These are phyloP conservation scores for Pseudogymnoascus sp. DNA, from an alignment of 2,329 filamentous ascomycete genomes.

Conservation along the genomic window DNA sequence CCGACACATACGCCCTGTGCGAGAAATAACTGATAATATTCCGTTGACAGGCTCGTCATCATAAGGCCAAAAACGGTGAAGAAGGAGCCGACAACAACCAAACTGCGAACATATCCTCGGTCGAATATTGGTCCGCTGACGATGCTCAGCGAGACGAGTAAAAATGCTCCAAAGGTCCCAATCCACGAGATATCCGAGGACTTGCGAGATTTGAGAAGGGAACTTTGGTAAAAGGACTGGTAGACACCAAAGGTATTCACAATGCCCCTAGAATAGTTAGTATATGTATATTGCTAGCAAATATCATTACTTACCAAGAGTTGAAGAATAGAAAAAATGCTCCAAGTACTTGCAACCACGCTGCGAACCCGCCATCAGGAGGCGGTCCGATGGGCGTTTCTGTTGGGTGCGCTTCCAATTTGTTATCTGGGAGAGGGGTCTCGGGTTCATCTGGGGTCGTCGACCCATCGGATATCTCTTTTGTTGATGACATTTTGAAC, in stretches of 20 bases:
- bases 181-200: conserved; percentile 55
- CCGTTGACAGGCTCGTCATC: conserved; percentile 48
- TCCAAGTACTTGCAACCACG: conserved; percentile 51
- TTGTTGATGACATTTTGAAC: background rate
- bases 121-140: conserved; percentile 58
- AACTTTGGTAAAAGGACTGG: conserved; percentile 49
- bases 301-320: background rate
- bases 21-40: conserved; percentile 48
- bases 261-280: conserved; percentile 40
- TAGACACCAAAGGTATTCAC: conserved; percentile 48
- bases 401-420: background rate
- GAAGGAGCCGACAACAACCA: conserved; percentile 46
- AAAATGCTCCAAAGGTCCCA: conserved; percentile 48
- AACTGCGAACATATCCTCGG: conserved; percentile 50
- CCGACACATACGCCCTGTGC: conserved; percentile 40
- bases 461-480: background rate
- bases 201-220: conserved; percentile 42
- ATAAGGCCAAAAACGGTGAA: conserved; percentile 55
- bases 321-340: conserved; percentile 38
- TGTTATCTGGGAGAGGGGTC: background rate
- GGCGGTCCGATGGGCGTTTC: background rate
- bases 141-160: conserved; percentile 47
- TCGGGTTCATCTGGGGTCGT: background rate
- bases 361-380: conserved; percentile 50
- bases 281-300: background rate